Base-by-base conservation (phyloP, 495 filamentous ascomycete species). In the Aspergillus diversus region DNA sequence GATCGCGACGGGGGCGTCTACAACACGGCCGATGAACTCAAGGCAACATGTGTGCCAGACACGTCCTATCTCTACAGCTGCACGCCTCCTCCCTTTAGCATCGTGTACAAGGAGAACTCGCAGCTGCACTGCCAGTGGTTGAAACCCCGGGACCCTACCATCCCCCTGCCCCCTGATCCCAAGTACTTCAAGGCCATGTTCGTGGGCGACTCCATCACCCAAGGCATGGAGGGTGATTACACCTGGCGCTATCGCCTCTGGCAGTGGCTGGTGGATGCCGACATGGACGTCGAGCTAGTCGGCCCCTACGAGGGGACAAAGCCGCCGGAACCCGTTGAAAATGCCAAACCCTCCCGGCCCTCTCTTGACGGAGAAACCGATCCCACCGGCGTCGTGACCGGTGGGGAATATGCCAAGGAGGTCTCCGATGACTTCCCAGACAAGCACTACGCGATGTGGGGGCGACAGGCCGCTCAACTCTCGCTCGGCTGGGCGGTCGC, bases 221-320 rank as follows among this genome's bases (percentile, higher is more conserved):
- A 55, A 1, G 52, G 52, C 0, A 11, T 33, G 16, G 31, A 55
- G 17, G 52, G 32, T 3, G 52, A 55, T 15, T 55, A 34, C 8
- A 55, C 52, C 12, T 55, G 52, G 52, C 27, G 52, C 5, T 55
- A 55, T 34, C 52, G 52, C 3, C 32, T 55, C 52, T 33, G 52
- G 21, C 13, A 55, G 21, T 55, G 52, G 52, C 33, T 27, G 21
- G 21, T 27, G 1, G 21, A 27, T 27, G 21, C 21, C 1, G 21
- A 27, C 21, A 27, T 27, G 21, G 21, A 27, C 2, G 2, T 27
- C 21, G 16, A 55, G 6, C n/a, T 55, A 32, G 52, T 55, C 2
- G 27, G 52, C 21, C 31, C 52, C 31, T 34, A 34, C 21, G 16
- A 32, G 8, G 52, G 52, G 27, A 55, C 52, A 3, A 9, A 43